A percentile compares a stretch with the other conserved stretches of the same genome.
Conservation (phyloP, 2,329 filamentous ascomycete species). For the Apiospora rasikravindrae region DNA sequence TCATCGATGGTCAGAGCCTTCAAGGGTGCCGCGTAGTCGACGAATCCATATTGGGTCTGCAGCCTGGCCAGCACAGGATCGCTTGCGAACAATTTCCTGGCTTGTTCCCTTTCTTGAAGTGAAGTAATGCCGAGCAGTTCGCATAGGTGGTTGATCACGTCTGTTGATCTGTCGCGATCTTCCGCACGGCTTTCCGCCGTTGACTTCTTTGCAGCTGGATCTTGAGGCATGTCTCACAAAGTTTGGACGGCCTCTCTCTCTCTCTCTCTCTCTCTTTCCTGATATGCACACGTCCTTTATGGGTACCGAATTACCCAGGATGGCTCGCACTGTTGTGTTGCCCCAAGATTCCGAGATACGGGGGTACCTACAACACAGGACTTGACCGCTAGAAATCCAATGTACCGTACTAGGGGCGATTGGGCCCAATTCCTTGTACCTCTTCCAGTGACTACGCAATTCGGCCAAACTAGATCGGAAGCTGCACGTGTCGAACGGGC, state of each 20-base stretch:
- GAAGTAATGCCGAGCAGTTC: slow-evolving; percentile 2
- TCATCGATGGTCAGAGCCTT: slow-evolving; percentile 17
- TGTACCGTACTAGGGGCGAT: background rate
- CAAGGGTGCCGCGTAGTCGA: background rate
- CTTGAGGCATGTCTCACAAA: slow-evolving; percentile 1
- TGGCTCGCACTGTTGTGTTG: background rate
- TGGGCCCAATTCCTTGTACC: background rate
- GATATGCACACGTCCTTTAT: background rate
- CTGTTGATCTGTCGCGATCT: background rate
- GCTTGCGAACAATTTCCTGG: background rate
- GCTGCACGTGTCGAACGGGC: background rate
- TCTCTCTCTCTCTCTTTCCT: background rate
- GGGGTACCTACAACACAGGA: background rate
- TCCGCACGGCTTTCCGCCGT: slow-evolving; percentile 7
- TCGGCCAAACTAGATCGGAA: background rate
- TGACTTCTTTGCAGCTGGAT: slow-evolving; percentile 14
- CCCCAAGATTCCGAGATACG: background rate
- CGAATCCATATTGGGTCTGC: background rate
- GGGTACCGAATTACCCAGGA: background rate
- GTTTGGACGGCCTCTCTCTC: background rate
- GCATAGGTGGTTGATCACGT: slow-evolving; percentile 1
- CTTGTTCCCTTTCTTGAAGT: background rate
- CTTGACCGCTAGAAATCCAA: background rate
- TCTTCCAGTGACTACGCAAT: background rate
- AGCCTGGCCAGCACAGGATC: background rate